phyloP scores from a whole-genome alignment of 805 yeast species.

The Starmerella kuoi region DNA sequence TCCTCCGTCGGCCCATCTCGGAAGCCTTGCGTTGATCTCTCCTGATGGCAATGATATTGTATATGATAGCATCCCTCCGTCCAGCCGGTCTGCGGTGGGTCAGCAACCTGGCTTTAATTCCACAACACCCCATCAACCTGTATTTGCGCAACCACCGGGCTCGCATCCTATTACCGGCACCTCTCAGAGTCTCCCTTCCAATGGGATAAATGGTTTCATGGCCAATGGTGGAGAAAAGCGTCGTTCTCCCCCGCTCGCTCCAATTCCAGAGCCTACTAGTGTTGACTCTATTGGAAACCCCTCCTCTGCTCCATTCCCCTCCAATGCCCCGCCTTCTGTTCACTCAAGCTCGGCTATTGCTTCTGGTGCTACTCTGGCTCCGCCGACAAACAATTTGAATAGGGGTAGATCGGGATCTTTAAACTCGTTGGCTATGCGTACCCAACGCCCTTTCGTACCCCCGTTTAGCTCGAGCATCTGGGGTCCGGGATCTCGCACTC shows the following conservation, averaged over 20 bases:
- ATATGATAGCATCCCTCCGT: constrained; percentile 19
- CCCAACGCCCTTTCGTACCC: constrained; percentile 10
- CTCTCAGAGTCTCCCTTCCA: background rate
- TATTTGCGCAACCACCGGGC: too few relatives aligned
- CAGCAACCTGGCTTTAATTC: constrained; percentile 3
- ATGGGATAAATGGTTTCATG: background rate
- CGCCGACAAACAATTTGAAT: background rate
- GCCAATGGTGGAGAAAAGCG: background rate
- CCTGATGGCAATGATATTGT: constrained; percentile 23
- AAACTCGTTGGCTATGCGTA: constrained; percentile 11
- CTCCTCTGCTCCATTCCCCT: constrained; percentile 5
- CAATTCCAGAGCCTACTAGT: constrained; percentile 13
- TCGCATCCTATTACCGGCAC: background rate
- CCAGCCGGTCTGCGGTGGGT: constrained; percentile 26
- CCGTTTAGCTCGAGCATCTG: constrained; percentile 20
- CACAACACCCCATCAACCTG: too few relatives aligned
- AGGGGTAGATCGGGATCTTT: constrained; percentile 17
- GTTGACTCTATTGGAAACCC: constrained; percentile 1
- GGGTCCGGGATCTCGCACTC: constrained; percentile 7
- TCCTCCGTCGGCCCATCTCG: constrained; percentile 22
- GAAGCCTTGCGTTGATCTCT: constrained; percentile 28
- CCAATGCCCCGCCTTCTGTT: background rate
- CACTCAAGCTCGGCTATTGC: background rate
- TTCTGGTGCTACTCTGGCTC: too few relatives aligned
- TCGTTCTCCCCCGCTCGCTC: constrained; percentile 18